Evolutionary conservation across 2,329 filamentous ascomycete genomes (phyloP), one percentile per base, ranked within the genome.

Genomic region (Fusarium sp.): DNA sequence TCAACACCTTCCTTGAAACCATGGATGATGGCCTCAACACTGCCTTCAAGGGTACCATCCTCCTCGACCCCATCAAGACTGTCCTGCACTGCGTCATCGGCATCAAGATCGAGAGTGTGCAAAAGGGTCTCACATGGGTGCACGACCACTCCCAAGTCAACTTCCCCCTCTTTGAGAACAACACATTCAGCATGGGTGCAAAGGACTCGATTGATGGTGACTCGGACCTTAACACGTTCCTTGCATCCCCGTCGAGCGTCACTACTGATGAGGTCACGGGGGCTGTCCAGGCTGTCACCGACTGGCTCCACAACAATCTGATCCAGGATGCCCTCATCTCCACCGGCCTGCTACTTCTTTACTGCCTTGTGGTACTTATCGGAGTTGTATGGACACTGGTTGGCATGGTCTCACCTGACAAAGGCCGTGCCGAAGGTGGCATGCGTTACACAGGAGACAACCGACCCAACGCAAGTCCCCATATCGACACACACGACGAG

Each of bases 121-220:
- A 98, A 82, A 92, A 93, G 80, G 97, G 93, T 14, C 88, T 98
- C n/a, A 97, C 94, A 1, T 99, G 96, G 96, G 93, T 98, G 13
- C 90, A 94, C 78, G 92, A 98, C 76, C 87, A 98, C 81, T 95
- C 97, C 5, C 90, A 97, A 71, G 89, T 99, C 77, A 86, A 90
- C 69, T 93, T 99, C 77, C 97, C 97, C 0, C 84, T 90, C 63
- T 91, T 98, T 70, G 87, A 90, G 30, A 92, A 94, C 77, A 89
- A 98, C 81, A 94, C 93, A 1, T 97, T 98, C 84, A 96, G 94
- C 68, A 85, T 92, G 63, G 95, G 95, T 48, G 94, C 95, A 66
- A 85, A 90, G 35, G 87, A 88, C 54, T 89, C 88, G 41, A 84
- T 92, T 68, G 81, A 84, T 8, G 89, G 89, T 64, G 90, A 93